Base-by-base conservation (phyloP, 306 rosid species). In the Hippophae gyantsensis region DNA sequence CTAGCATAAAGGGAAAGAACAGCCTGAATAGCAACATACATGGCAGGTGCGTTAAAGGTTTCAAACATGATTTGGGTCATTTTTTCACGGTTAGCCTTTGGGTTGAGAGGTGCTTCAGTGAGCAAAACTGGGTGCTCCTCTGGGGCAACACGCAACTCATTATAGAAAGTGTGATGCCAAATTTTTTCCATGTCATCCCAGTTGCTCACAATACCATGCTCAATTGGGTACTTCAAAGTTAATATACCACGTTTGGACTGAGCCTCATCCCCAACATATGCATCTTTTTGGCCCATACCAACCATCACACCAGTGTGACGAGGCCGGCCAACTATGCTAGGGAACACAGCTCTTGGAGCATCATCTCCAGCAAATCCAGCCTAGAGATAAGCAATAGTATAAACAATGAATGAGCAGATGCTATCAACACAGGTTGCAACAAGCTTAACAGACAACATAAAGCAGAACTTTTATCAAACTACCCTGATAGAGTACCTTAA, bases 171-270 rank as follows among this genome's bases (percentile, higher is more conserved):
- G 72, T 87, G 95, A 67, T 87, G 95, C 95, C 95, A 87, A 42
- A 87, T 87, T 72, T 87, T 82, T 76, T 88, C 96, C 96, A 89
- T 89, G 66, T 89, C 96, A 77, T 89, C 96, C 96, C 96, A 89
- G 68, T 89, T 89, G 68, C 76, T 89, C 72, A 85, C 96, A 60
- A 89, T 89, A 56, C 96, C 38, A 32, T 32, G 38, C 38, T 32
- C 38, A 32, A 32, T 32, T 32, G 38, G 38, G 38, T 32, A 32
- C 38, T 32, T 32, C 38, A 32, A 32, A 32, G 38, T 32, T 32
- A 32, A 32, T 32, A 32, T 32, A 32, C 94, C 94, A 43, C 96
- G 74, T 73, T 89, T 89, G 32, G 94, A 89, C 65, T 85, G 90
- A 73, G 96, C 96, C 68, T 89, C 96, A 60, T 89, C 38, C 42